Evolutionary conservation across 352 stramenopile genomes (phyloP).

Genomic region (Globisporangium canariense): DNA sequence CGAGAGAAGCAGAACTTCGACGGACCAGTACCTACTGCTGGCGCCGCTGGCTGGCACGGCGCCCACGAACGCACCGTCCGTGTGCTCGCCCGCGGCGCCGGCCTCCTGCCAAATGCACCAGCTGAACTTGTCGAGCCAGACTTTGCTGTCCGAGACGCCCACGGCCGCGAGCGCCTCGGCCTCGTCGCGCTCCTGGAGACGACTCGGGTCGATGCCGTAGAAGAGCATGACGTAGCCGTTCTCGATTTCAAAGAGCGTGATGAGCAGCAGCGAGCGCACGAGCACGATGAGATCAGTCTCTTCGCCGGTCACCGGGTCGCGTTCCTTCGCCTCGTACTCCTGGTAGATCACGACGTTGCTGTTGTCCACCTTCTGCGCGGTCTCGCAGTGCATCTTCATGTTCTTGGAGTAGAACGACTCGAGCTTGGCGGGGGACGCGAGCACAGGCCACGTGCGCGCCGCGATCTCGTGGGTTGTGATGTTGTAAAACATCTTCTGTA

Average conservation of each 20-base stretch:
- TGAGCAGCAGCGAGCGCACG: conserved; percentile 29
- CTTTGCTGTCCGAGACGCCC: conserved; percentile 18
- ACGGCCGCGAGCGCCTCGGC: conserved; percentile 18
- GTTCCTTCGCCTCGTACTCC: conserved; percentile 27
- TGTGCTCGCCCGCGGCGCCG: conserved; percentile 12
- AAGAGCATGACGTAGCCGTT: conserved; percentile 36
- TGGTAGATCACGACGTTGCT: conserved; percentile 40
- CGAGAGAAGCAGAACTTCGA: conserved; percentile 27
- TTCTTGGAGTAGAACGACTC: conserved; percentile 26
- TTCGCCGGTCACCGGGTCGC: conserved; percentile 14
- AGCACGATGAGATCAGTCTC: conserved; percentile 22
- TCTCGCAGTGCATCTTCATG: conserved; percentile 33
- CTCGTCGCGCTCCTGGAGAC: conserved; percentile 22
- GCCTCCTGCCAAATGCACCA: conserved; percentile 25
- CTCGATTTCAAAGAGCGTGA: conserved; percentile 34
- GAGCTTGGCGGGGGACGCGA: conserved; percentile 22
- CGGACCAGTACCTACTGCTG: conserved; percentile 21
- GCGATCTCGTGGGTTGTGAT: conserved; percentile 15
- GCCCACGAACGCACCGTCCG: conserved; percentile 18
- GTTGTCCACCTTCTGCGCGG: conserved; percentile 29
- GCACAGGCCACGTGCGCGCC: conserved; percentile 22
- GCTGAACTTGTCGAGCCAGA: conserved; percentile 26
- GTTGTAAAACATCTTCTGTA: conserved; percentile 26
- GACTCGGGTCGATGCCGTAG: conserved; percentile 25
- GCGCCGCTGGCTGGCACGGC: conserved; percentile 20